A percentile compares a stretch with the other conserved stretches of the same genome.
Evolutionary conservation across 2,329 filamentous ascomycete genomes (phyloP).

Genomic region (Cordyceps sp.): DNA sequence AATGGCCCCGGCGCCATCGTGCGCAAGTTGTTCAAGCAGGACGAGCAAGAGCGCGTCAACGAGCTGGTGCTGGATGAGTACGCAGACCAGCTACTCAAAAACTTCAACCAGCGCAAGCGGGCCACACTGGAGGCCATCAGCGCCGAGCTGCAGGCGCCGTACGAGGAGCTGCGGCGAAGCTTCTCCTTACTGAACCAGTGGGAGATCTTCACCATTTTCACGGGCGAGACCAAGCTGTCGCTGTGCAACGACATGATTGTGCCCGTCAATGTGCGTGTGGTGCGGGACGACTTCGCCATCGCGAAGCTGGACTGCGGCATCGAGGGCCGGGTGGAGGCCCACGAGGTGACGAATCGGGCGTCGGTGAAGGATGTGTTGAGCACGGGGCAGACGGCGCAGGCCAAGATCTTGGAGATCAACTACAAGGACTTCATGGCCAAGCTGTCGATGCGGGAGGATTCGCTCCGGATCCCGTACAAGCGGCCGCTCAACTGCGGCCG

Average conservation of each 20-base stretch:
- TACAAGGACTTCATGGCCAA: slow-evolving; percentile 72
- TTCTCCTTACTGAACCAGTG: slow-evolving; percentile 55
- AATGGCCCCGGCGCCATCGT: slow-evolving; percentile 83
- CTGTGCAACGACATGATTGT: slow-evolving; percentile 84
- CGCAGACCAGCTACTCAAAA: slow-evolving; percentile 82
- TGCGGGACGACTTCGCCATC: slow-evolving; percentile 85
- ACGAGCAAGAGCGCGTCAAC: slow-evolving; percentile 87
- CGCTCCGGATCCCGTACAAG: slow-evolving; percentile 56
- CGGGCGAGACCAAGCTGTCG: slow-evolving; percentile 76
- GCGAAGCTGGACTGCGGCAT: slow-evolving; percentile 89
- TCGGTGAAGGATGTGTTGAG: slow-evolving; percentile 60
- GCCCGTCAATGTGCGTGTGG: slow-evolving; percentile 71
- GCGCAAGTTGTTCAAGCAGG: slow-evolving; percentile 84
- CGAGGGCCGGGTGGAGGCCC: slow-evolving; percentile 70
- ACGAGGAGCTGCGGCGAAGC: slow-evolving; percentile 78
- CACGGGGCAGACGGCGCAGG: slow-evolving; percentile 69
- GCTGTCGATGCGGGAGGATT: slow-evolving; percentile 69
- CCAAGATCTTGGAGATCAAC: slow-evolving; percentile 77
- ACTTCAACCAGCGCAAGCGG: slow-evolving; percentile 87
- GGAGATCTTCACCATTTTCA: slow-evolving; percentile 91
- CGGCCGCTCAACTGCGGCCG: slow-evolving; percentile 54
- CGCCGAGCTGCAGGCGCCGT: slow-evolving; percentile 79
- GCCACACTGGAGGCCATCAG: slow-evolving; percentile 93
- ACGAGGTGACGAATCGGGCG: slow-evolving; percentile 61
- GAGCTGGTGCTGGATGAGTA: slow-evolving; percentile 95